Base-by-base conservation (phyloP, 2,329 filamentous ascomycete genomes). In the Dactylellina haptotyla region DNA sequence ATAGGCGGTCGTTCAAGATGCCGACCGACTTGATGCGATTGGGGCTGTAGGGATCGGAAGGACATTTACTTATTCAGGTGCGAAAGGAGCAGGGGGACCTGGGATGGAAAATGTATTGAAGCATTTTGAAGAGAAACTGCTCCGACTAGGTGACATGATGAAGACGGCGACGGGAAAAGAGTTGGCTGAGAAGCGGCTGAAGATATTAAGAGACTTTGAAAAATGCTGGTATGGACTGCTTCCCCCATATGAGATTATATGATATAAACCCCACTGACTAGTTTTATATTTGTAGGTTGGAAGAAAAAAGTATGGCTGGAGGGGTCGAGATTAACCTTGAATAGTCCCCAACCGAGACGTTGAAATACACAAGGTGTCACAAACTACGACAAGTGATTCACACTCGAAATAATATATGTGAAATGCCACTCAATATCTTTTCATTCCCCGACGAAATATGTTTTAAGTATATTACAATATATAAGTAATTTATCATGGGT, bases 11-110 rank as follows among this genome's bases (percentile, higher is more conserved):
- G 92, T 97, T 30, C 93, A 97, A 82, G 94, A 97, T 80, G 93
- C 93, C 2, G 94, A 97, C 82, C 85, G 93, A 4, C 83, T 98
- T n/a, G 94, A 98, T 81, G 91, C 93, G 2, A 88, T 97, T 54
- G 94, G 93, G 0, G 92, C 91, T 0, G 87, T 97, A 28, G 94
- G 94, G 0, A 89, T 97, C 65, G 93, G 87, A 1, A 84, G 94
- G 45, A 87, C 87, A 41, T 93, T 95, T 80, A 88, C 89, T 0
- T 97, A 88, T 80, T 87, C 90, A 0, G 93, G 89, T 0, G 89
- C 88, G 9, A 87, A 85, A 80, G 81, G 51, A 16, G 66, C 59
- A 9, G 80, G 80, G 3, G 82, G 83, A 23, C 34, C 69, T 3
- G 85, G 84, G 45, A 82, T 96, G 84, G 84, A 84, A 39, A 86